Evolutionary conservation across 2,329 filamentous ascomycete species (phyloP).

Genomic region (Cercospora citrullina): DNA sequence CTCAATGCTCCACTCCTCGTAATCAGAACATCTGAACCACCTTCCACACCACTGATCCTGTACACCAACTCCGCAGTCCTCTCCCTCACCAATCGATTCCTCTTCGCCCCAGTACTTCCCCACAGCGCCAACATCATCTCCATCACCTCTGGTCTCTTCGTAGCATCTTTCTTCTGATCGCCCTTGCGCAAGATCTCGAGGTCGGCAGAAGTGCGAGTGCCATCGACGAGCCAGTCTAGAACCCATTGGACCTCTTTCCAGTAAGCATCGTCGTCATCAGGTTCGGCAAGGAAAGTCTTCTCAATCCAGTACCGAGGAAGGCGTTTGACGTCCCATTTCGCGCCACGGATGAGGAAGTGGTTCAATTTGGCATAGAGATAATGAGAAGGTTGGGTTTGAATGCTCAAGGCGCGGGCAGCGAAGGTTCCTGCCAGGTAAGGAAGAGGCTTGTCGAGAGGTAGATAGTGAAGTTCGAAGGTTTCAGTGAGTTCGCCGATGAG

Average conservation of each 20-base stretch:
- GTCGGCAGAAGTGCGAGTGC: slow-evolving; percentile 60
- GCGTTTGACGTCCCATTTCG: slow-evolving; percentile 66
- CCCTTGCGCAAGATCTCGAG: slow-evolving; percentile 61
- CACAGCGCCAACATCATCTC: slow-evolving; percentile 69
- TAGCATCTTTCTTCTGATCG: slow-evolving; percentile 65
- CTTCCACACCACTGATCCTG: slow-evolving; percentile 65
- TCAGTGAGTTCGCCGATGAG: slow-evolving; percentile 78
- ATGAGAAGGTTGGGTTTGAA: slow-evolving; percentile 75
- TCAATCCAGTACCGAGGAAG: slow-evolving; percentile 63
- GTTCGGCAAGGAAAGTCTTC: slow-evolving; percentile 71
- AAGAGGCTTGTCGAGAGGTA: slow-evolving; percentile 50
- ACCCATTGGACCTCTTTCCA: slow-evolving; percentile 75
- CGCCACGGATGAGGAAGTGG: slow-evolving; percentile 74
- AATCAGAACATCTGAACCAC: slow-evolving; percentile 75
- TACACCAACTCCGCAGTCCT: slow-evolving; percentile 65
- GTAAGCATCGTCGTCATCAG: slow-evolving; percentile 70
- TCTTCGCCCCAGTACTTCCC: slow-evolving; percentile 63
- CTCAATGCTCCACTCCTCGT: slow-evolving; percentile 72
- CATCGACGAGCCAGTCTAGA: slow-evolving; percentile 67
- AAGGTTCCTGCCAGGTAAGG: slow-evolving; percentile 77
- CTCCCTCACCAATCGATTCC: slow-evolving; percentile 54
- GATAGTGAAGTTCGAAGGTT: slow-evolving; percentile 56
- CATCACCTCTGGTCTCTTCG: slow-evolving; percentile 7
- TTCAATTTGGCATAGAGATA: slow-evolving; percentile 85
- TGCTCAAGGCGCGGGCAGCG: slow-evolving; percentile 65